phyloP scores from a whole-genome alignment of 108 stramenopile genomes.

The Fistulifera solaris region DNA sequence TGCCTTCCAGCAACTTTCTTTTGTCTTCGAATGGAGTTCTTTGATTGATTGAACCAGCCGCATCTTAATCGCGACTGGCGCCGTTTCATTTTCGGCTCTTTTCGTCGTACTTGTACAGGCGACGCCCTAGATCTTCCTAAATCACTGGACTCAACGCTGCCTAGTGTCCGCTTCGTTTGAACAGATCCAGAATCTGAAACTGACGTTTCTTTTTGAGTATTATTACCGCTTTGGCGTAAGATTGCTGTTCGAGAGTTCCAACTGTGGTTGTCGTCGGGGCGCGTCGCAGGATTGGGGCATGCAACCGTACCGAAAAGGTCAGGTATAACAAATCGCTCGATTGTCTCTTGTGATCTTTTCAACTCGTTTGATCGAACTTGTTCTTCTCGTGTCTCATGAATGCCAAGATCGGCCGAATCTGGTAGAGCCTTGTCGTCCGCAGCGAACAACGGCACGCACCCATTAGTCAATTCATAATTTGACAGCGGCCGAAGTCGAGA shows the following conservation, averaged over 20 bases:
- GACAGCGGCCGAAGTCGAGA: slow-evolving; percentile 37
- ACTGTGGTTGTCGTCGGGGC: slow-evolving; percentile 72
- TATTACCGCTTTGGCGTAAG: background rate
- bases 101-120: background rate
- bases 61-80: no score
- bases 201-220: background rate
- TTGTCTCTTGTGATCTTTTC: slow-evolving; percentile 54
- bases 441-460: slow-evolving; percentile 67
- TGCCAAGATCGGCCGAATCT: slow-evolving; percentile 64
- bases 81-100: background rate
- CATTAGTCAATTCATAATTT: slow-evolving; percentile 75
- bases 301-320: slow-evolving; percentile 65
- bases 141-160: background rate
- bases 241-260: slow-evolving; percentile 55
- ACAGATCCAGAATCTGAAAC: no score
- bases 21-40: background rate
- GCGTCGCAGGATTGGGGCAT: slow-evolving; percentile 67
- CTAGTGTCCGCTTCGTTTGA: background rate
- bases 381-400: slow-evolving; percentile 77
- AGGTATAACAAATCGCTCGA: slow-evolving; percentile 55
- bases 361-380: slow-evolving; percentile 50
- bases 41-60: background rate
- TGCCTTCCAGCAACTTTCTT: background rate
- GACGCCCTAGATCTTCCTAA: background rate
- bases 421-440: slow-evolving; percentile 76